Conservation (phyloP, 345 rosid genomes). For the Salix exigua region DNA sequence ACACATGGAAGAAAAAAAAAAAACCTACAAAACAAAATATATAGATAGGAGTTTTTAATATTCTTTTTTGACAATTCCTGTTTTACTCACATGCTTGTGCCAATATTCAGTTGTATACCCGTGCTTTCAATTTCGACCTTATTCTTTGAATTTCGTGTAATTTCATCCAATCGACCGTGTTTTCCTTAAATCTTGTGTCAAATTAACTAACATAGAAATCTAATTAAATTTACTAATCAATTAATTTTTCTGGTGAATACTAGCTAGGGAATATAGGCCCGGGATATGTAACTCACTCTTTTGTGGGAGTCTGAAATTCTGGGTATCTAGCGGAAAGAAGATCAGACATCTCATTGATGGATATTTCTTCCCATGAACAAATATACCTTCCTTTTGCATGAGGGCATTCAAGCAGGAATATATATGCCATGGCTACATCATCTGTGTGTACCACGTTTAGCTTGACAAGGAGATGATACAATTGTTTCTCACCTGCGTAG, state of each 20-base stretch:
- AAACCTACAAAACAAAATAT: too few relatives aligned
- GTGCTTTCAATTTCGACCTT: too few relatives aligned
- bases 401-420: conserved; percentile 43
- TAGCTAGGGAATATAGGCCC: neutral
- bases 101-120: too few relatives aligned
- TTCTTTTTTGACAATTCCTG: too few relatives aligned
- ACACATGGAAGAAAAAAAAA: neutral
- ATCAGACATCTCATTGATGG: conserved; percentile 28
- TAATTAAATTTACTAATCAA: too few relatives aligned
- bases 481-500: conserved; percentile 10
- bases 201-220: too few relatives aligned
- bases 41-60: too few relatives aligned
- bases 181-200: too few relatives aligned
- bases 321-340: conserved; percentile 35
- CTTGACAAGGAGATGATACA: conserved; percentile 22
- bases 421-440: conserved; percentile 45
- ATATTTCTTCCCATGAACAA: conserved; percentile 37
- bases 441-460: conserved; percentile 45
- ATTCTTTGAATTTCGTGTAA: too few relatives aligned
- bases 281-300: conserved; percentile 29
- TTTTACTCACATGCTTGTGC: too few relatives aligned
- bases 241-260: neutral
- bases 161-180: too few relatives aligned
- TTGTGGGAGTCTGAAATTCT: conserved; percentile 30
- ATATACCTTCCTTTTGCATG: conserved; percentile 48